Percentiles rank a stretch among this genome's conserved stretches.
These are phyloP conservation scores for Aquilaria malaccensis DNA, from an alignment of 345 rosid genomes.

Conservation along the genomic window DNA sequence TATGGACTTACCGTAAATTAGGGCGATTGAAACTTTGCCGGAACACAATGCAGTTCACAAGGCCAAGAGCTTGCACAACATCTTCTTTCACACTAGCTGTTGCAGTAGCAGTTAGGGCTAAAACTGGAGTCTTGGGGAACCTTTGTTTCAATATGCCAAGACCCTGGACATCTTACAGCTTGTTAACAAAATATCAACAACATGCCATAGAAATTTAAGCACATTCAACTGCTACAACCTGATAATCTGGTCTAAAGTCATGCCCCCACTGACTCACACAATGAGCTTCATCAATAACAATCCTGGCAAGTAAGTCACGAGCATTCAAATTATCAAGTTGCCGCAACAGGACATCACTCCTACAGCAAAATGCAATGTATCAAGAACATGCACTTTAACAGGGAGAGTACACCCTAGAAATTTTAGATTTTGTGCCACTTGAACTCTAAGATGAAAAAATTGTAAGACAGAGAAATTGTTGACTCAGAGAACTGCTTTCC, in stretches of 20 bases:
- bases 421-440: no score
- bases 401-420: no score
- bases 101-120: conserved; percentile 98
- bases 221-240: conserved; percentile 42
- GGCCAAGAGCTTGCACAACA: conserved; percentile 99
- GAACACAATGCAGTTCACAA: conserved; percentile 85
- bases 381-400: neutral
- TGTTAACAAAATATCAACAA: conserved; percentile 16
- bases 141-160: conserved; percentile 95
- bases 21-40: conserved; percentile 98
- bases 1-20: conserved; percentile 58
- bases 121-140: conserved; percentile 79
- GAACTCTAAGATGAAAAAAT: neutral
- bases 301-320: conserved; percentile 80
- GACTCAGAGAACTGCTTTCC: no score
- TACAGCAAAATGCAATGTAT: conserved; percentile 28
- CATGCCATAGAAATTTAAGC: neutral
- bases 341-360: conserved; percentile 90
- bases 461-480: neutral
- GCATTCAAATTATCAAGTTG: conserved; percentile 71
- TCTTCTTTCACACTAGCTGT: conserved; percentile 99
- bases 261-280: conserved; percentile 99
- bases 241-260: conserved; percentile 99
- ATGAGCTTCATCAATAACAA: conserved; percentile 99
- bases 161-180: conserved; percentile 44